Percentiles rank a stretch among this genome's conserved stretches.
These are phyloP conservation scores for Pluteus cervinus DNA, from an alignment of 768 basidiomycete species.

Conservation along the genomic window DNA sequence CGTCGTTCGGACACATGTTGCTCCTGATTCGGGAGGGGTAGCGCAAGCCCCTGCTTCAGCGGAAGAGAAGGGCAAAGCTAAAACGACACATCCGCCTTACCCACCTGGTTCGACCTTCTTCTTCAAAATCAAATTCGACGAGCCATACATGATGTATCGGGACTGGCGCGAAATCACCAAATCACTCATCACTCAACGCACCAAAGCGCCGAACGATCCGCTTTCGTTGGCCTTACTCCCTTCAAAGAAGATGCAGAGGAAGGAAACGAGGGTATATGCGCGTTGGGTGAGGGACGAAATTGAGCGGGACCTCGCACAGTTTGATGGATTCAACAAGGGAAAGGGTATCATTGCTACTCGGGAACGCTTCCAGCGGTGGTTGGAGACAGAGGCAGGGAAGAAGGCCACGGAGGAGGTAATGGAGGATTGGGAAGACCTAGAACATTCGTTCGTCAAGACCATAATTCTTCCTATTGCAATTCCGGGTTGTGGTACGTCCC, in stretches of 20 bases:
- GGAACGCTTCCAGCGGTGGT: constrained; percentile 72
- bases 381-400: constrained; percentile 34
- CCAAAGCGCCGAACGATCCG: constrained; percentile 19
- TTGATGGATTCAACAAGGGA: constrained; percentile 58
- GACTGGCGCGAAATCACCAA: constrained; percentile 96
- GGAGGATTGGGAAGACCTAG: constrained; percentile 9
- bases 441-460: constrained; percentile 51
- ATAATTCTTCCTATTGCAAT: constrained; percentile 86
- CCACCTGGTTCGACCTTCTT: constrained; percentile 81
- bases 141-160: constrained; percentile 98
- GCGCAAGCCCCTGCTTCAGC: constrained; percentile 34
- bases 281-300: constrained; percentile 84
- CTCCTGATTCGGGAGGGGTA: constrained; percentile 24
- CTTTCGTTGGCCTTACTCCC: too few species aligned
- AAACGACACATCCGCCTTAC: too few species aligned
- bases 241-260: constrained; percentile 62
- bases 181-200: constrained; percentile 44
- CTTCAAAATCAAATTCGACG: constrained; percentile 99
- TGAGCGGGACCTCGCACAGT: constrained; percentile 46
- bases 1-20: constrained; percentile 77
- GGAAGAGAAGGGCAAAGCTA: constrained; percentile 28
- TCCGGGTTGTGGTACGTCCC: constrained; percentile 79
- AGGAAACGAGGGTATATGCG: constrained; percentile 76
- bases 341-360: constrained; percentile 84
- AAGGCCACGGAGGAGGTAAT: constrained; percentile 17